Base-by-base conservation (phyloP, 192 early-diverging fungal species). In the Haplosporangium gracile region DNA sequence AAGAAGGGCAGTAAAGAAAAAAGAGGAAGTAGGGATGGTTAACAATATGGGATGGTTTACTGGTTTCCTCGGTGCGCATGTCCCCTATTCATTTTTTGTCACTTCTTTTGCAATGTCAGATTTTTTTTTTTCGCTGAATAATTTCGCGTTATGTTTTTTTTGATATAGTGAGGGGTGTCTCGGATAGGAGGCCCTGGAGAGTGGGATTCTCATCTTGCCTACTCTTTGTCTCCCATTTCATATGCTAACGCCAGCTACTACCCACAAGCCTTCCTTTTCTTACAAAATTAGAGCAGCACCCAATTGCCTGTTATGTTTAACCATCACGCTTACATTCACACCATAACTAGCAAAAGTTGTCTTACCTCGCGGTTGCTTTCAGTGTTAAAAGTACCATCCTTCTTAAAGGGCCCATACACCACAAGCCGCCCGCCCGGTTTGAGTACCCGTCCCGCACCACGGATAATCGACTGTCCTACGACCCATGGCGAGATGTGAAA, bases 401-500 rank as follows among this genome's bases (percentile, higher is more conserved):
- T 74, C 55, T 78, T 80, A 75, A 85, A 85, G 0, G 83, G 75
- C 1, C 78, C 75, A 68, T 85, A 80, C 10, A 55, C 42, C 4
- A 77, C 39, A 39, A 85, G 38, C 5, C 38, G 49, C 16, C 83
- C 75, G 8, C 83, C 78, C 26, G 42, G 38, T 57, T 76, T 80
- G 0, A 76, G 47, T n/a, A 80, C 36, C 73, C 76, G 51, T 40
- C 75, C 78, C 36, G 78, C 70, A 8, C 78, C 78, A 32, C 78
- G 78, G 5, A 80, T 49, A 47, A 86, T 86, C 8, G 79, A 86
- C 68, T 81, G 68, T 0, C 79, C 75, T 9, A 86, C 84, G n/a
- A 81, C 70, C 84, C 78, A 86, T 11, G 84, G 84, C 22, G 84
- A 86, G 10, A 86, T 86, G 53, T 86, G 84, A 24, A 86, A 81